Conservation (phyloP, 2,329 filamentous ascomycete genomes). For the Pestalotiopsis sp. region DNA sequence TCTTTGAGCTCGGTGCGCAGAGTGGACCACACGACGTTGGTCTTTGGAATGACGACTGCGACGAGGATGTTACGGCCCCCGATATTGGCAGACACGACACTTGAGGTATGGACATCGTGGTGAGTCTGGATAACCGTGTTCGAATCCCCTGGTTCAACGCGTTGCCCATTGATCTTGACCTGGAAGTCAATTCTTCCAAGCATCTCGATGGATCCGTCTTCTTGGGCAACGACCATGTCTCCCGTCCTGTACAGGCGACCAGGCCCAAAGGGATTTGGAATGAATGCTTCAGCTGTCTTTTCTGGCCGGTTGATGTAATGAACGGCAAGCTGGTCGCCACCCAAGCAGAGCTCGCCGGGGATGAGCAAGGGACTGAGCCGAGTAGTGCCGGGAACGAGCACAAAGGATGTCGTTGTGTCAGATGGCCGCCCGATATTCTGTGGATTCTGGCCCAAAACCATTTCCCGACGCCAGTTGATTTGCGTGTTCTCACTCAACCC, state of each 20-base stretch:
- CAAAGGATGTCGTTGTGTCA: constrained; percentile 14
- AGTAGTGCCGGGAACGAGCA: constrained; percentile 11
- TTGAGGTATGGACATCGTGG: constrained; percentile 5
- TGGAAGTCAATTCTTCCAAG: background rate
- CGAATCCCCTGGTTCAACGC: background rate
- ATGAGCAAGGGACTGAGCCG: constrained; percentile 13
- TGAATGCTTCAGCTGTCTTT: constrained; percentile 13
- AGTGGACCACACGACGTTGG: constrained; percentile 2
- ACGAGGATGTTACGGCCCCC: constrained; percentile 11
- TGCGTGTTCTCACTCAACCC: constrained; percentile 17
- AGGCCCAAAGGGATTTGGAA: background rate
- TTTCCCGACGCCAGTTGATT: constrained; percentile 14
- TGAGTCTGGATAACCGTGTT: background rate
- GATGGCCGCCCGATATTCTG: constrained; percentile 11
- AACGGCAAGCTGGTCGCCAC: constrained; percentile 13
- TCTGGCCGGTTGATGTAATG: constrained; percentile 14
- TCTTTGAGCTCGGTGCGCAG: constrained; percentile 5
- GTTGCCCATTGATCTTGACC: constrained; percentile 5
- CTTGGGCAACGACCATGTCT: background rate
- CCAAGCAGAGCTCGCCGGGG: constrained; percentile 16
- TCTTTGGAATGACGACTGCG: constrained; percentile 12
- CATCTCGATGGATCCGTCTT: background rate
- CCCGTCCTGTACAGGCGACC: constrained; percentile 1
- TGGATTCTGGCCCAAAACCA: constrained; percentile 12
- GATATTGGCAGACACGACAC: constrained; percentile 9